These are phyloP conservation scores for Dendrobium chrysotoxum DNA, from an alignment of 106 monocot species.

Conservation along the genomic window DNA sequence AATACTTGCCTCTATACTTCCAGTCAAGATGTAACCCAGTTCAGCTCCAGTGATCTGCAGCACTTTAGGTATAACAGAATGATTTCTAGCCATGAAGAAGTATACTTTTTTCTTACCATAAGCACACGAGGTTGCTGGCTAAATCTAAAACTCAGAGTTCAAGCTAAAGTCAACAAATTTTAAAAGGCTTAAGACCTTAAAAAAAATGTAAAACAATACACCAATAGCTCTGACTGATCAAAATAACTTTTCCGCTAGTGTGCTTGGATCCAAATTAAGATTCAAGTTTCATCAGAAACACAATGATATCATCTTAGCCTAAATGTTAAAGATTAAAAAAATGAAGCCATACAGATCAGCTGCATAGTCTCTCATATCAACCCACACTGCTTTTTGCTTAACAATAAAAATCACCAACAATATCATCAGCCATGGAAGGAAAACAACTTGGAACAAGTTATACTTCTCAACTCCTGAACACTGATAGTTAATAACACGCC, in stretches of 20 bases:
- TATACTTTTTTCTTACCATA: neutral
- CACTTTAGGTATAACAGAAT: neutral
- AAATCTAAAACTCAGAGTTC: neutral
- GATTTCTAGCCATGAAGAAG: neutral
- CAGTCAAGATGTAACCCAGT: neutral
- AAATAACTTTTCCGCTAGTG: neutral
- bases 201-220: neutral
- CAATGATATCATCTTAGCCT: neutral
- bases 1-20: slow-evolving; percentile 3
- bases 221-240: neutral
- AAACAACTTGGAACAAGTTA: too few relatives aligned
- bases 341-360: too few relatives aligned
- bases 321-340: neutral
- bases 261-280: neutral
- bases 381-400: too few relatives aligned
- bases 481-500: too few relatives aligned
- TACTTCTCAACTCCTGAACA: too few relatives aligned
- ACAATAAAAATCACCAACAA: too few relatives aligned
- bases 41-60: neutral
- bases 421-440: too few relatives aligned
- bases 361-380: too few relatives aligned
- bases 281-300: neutral
- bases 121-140: neutral
- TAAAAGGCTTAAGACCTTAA: neutral
- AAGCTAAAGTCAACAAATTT: neutral